Conservation (phyloP, 2,329 filamentous ascomycete genomes). For the Neocucurbitaria cava region DNA sequence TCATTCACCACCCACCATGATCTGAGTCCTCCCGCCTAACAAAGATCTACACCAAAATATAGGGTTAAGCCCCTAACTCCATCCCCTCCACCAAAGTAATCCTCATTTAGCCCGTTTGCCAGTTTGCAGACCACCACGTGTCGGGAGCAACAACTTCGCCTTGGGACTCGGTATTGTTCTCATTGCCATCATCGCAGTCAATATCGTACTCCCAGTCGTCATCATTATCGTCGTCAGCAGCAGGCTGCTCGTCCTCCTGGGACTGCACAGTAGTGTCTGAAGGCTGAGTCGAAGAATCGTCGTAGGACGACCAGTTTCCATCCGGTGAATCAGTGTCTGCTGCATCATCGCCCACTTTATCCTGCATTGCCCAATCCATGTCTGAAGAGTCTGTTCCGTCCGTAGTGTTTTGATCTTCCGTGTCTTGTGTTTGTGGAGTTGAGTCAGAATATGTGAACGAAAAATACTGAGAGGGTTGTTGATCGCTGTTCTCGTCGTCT, state of each 20-base stretch:
- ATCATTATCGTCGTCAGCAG: background rate
- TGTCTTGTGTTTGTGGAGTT: background rate
- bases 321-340: background rate
- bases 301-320: background rate
- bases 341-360: background rate
- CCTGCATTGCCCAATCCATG: constrained; percentile 7
- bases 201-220: background rate
- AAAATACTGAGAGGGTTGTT: background rate
- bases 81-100: background rate
- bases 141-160: background rate
- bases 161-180: background rate
- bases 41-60: background rate
- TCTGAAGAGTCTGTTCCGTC: background rate
- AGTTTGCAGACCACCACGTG: background rate
- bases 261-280: background rate
- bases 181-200: background rate
- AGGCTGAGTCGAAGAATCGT: background rate
- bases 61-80: background rate
- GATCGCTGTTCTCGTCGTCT: background rate
- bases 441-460: background rate
- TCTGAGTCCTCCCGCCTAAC: background rate
- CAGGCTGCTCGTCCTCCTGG: background rate
- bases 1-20: background rate
- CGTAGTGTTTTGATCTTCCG: background rate
- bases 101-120: background rate